Percentiles rank a stretch among this genome's conserved stretches.
Conservation (phyloP, 345 rosid genomes). For the Eutrema yunnanense region DNA sequence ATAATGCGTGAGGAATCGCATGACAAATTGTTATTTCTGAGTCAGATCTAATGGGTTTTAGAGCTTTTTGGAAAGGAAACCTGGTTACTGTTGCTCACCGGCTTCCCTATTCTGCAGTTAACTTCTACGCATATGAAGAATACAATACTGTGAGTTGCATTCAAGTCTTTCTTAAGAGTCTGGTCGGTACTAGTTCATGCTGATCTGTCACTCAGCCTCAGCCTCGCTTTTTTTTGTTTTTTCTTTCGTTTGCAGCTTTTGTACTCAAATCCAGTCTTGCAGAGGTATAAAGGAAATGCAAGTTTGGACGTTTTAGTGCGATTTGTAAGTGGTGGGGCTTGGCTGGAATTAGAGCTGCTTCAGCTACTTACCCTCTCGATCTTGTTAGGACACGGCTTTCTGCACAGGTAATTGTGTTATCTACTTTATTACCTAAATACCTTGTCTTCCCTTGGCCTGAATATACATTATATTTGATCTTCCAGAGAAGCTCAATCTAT, state of each 20-base stretch:
- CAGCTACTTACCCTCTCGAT: conserved; percentile 96
- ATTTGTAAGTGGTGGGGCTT: conserved; percentile 87
- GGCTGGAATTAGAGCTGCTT: conserved; percentile 96
- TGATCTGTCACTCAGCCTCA: background rate
- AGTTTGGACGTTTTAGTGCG: conserved; percentile 47
- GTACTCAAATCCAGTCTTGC: conserved; percentile 41
- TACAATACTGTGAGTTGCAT: conserved; percentile 43
- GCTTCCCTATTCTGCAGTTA: conserved; percentile 83
- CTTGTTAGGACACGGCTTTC: conserved; percentile 96
- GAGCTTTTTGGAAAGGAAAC: conserved; percentile 98
- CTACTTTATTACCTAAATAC: background rate
- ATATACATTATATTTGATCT: conserved; percentile 1
- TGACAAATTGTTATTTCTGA: background rate
- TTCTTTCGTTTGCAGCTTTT: conserved; percentile 41
- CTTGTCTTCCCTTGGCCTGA: background rate
- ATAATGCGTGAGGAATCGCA: background rate
- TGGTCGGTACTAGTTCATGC: background rate
- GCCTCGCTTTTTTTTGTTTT: background rate
- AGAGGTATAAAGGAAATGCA: conserved; percentile 39
- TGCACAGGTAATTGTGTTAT: conserved; percentile 59
- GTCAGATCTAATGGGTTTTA: conserved; percentile 91
- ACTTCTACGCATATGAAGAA: conserved; percentile 76
- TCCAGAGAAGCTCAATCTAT: conserved; percentile 71
- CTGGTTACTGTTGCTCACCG: conserved; percentile 92
- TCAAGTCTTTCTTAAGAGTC: background rate